phyloP scores from a whole-genome alignment of 495 filamentous ascomycete species.

The Aspergillus asperescens region DNA sequence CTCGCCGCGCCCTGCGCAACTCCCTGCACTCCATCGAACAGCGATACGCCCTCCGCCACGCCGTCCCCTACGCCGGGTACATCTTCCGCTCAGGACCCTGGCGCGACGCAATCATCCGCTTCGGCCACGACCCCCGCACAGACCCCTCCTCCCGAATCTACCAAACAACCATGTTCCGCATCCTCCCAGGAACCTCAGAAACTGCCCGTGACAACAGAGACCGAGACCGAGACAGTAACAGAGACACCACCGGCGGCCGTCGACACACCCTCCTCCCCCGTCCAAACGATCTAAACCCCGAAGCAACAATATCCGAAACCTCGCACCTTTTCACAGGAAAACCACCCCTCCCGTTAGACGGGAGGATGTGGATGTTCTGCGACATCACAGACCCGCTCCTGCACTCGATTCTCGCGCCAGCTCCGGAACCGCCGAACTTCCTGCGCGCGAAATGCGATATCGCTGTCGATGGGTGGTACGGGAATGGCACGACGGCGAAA shows the following conservation, averaged over 20 bases:
- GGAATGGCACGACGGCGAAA: constrained; percentile 70
- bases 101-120: constrained; percentile 76
- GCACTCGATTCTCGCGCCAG: constrained; percentile 21
- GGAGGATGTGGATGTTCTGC: constrained; percentile 88
- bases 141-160: constrained; percentile 71
- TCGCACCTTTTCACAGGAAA: constrained; percentile 77
- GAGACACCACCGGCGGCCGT: constrained; percentile 54
- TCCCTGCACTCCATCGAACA: constrained; percentile 43
- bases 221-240: constrained; percentile 73
- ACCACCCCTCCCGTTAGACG: constrained; percentile 57
- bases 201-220: no score
- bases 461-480: constrained; percentile 73
- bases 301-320: constrained; percentile 14
- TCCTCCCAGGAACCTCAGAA: constrained; percentile 49
- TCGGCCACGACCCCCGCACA: constrained; percentile 77
- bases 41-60: constrained; percentile 54
- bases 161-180: constrained; percentile 78
- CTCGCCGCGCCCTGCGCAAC: constrained; percentile 72
- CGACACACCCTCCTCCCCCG: constrained; percentile 25
- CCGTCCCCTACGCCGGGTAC: constrained; percentile 75
- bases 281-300: constrained; percentile 14
- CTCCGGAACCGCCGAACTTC: constrained; percentile 15
- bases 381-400: constrained; percentile 81
- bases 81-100: constrained; percentile 86
- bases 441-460: constrained; percentile 49